Conservation (phyloP, 129 eudicot genomes). For the Flaveria robusta region DNA sequence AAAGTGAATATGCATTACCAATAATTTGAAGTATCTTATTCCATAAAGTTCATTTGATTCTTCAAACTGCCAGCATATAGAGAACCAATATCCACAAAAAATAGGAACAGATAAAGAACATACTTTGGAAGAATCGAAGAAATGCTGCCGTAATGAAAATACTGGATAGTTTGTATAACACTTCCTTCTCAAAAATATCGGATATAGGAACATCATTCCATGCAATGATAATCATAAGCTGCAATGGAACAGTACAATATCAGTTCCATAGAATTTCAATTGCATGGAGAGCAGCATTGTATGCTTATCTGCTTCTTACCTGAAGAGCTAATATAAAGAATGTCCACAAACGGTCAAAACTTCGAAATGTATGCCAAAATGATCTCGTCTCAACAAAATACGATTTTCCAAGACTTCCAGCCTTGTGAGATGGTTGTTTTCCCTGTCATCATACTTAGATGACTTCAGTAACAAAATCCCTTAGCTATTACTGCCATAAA, state of each 20-base stretch:
- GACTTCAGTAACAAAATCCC: conserved; percentile 14
- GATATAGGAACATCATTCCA: conserved; percentile 60
- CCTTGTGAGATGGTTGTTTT: conserved; percentile 38
- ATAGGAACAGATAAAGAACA: conserved; percentile 20
- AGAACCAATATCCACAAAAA: conserved; percentile 8
- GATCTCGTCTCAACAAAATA: conserved; percentile 83
- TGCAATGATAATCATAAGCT: conserved; percentile 83
- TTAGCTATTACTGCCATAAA: conserved; percentile 15
- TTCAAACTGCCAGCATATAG: conserved; percentile 17
- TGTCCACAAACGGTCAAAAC: conserved; percentile 97
- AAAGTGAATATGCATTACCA: conserved; percentile 18
- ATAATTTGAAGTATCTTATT: conserved; percentile 12
- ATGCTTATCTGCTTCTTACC: conserved; percentile 41
- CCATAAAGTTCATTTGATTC: conserved; percentile 12
- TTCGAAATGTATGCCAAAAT: conserved; percentile 89
- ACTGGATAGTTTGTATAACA: conserved; percentile 73
- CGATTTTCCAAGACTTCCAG: conserved; percentile 73
- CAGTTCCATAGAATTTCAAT: conserved; percentile 20
- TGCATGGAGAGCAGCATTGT: conserved; percentile 6
- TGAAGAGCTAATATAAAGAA: conserved; percentile 78
- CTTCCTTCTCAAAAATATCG: conserved; percentile 52
- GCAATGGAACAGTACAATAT: conserved; percentile 37
- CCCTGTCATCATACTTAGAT: conserved; percentile 55
- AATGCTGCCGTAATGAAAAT: conserved; percentile 91
- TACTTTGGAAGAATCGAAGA: conserved; percentile 94